These are phyloP conservation scores for Backusella mclennaniae DNA, from an alignment of 192 early-diverging fungal species.

Conservation along the genomic window DNA sequence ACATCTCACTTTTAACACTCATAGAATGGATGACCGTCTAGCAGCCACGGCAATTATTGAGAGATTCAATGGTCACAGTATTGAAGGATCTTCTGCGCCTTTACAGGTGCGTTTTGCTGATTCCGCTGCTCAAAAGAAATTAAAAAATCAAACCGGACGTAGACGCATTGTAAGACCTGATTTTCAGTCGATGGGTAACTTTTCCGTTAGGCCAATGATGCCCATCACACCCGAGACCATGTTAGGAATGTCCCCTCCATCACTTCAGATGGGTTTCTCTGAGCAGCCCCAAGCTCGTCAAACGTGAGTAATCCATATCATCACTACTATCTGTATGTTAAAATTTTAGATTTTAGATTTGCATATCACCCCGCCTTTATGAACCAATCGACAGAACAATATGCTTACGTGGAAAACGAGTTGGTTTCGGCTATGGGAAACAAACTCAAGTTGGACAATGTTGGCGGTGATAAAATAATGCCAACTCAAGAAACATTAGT, in stretches of 20 bases:
- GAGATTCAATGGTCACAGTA: constrained; percentile 55
- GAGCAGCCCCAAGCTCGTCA: background rate
- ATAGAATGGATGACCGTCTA: constrained; percentile 68
- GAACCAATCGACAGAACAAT: background rate
- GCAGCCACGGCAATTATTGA: constrained; percentile 68
- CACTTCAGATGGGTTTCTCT: background rate
- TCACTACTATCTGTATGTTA: background rate
- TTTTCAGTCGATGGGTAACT: constrained; percentile 36
- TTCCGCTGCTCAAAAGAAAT: constrained; percentile 72
- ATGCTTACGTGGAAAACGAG: background rate
- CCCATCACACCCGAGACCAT: constrained; percentile 50
- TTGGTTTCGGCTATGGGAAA: background rate
- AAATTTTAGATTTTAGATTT: background rate
- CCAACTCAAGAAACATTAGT: background rate
- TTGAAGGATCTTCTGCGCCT: constrained; percentile 61
- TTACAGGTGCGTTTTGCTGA: constrained; percentile 81
- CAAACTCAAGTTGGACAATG: background rate
- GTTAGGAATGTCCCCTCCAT: constrained; percentile 39
- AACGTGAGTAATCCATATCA: background rate
- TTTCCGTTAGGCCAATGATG: constrained; percentile 23
- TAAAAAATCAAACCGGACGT: constrained; percentile 63
- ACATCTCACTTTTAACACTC: background rate
- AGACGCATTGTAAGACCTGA: constrained; percentile 41
- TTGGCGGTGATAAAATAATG: background rate
- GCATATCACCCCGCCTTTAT: background rate